Evolutionary conservation across 306 rosid genomes (phyloP).

Genomic region (Lithocarpus polystachyus): DNA sequence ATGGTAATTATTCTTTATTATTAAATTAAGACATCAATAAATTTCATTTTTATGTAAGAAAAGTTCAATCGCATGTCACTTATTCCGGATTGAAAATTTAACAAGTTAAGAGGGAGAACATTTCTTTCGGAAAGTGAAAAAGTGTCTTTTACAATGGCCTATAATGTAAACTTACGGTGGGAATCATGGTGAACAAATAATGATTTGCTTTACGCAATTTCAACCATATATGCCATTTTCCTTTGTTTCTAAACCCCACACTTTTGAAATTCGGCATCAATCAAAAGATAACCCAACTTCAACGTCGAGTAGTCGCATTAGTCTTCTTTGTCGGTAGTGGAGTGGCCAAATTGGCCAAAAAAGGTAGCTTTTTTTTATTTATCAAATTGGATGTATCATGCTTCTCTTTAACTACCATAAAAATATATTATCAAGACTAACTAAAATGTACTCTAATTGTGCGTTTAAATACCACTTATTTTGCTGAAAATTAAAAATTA

Average conservation of each 20-base stretch:
- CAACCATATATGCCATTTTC: background rate
- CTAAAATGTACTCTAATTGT: background rate
- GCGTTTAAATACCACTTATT: no score
- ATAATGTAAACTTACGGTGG: background rate
- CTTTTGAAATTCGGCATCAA: conserved; percentile 19
- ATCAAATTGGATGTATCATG: conserved; percentile 12
- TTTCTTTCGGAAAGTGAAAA: background rate
- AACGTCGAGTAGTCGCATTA: conserved; percentile 53
- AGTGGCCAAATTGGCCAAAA: conserved; percentile 39
- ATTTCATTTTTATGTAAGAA: no score
- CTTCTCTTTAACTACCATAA: conserved; percentile 15
- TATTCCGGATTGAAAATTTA: no score
- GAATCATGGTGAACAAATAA: background rate
- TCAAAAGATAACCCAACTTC: conserved; percentile 20
- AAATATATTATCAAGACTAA: background rate
- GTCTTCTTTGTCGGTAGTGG: conserved; percentile 20
- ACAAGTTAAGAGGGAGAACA: no score
- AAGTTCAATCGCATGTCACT: no score
- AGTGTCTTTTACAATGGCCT: background rate
- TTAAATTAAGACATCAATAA: no score
- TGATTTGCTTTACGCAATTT: background rate
- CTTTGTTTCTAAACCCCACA: conserved; percentile 1
- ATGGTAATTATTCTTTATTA: no score
- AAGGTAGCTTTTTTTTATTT: conserved; percentile 5
- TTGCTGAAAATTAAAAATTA: no score